Conservation (phyloP, 1,284 basidiomycete species). For the Malassezia yamatoensis region DNA sequence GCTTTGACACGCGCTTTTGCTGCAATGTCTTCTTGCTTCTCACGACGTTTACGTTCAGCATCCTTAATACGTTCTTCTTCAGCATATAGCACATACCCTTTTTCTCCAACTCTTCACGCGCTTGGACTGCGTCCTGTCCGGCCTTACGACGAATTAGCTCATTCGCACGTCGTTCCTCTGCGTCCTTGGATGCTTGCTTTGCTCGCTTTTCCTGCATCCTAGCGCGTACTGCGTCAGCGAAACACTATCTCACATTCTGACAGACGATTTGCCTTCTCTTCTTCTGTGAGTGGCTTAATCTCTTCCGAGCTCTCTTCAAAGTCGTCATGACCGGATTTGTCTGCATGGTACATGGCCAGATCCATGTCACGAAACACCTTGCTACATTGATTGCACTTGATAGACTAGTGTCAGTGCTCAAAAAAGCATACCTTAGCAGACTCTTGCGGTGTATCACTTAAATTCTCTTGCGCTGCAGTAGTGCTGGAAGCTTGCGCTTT, state of each 20-base stretch:
- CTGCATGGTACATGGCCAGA: conserved; percentile 83
- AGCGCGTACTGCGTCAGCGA: conserved; percentile 22
- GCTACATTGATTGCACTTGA: conserved; percentile 41
- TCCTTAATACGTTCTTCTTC: conserved; percentile 36
- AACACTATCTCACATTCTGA: conserved; percentile 53
- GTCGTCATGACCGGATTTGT: conserved; percentile 73
- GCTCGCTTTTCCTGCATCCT: conserved; percentile 40
- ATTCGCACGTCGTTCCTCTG: conserved; percentile 34
- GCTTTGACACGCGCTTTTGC: conserved; percentile 41
- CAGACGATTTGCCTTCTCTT: conserved; percentile 76
- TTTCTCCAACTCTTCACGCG: conserved; percentile 40
- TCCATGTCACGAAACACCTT: conserved; percentile 61
- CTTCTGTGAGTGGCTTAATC: conserved; percentile 86
- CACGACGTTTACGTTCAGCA: conserved; percentile 37
- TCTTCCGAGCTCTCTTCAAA: conserved; percentile 94
- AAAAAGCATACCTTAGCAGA: conserved; percentile 21
- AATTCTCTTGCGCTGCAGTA: no score
- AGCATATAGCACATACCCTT: conserved; percentile 21
- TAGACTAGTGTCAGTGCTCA: conserved; percentile 19
- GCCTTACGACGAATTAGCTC: conserved; percentile 46
- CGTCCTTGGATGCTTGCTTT: conserved; percentile 32
- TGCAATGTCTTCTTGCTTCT: conserved; percentile 30
- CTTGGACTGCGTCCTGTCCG: conserved; percentile 33
- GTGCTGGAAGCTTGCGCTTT: no score
- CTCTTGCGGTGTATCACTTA: no score